Conservation (phyloP, 1,139 yeast genomes). For the Lodderomyces theae region DNA sequence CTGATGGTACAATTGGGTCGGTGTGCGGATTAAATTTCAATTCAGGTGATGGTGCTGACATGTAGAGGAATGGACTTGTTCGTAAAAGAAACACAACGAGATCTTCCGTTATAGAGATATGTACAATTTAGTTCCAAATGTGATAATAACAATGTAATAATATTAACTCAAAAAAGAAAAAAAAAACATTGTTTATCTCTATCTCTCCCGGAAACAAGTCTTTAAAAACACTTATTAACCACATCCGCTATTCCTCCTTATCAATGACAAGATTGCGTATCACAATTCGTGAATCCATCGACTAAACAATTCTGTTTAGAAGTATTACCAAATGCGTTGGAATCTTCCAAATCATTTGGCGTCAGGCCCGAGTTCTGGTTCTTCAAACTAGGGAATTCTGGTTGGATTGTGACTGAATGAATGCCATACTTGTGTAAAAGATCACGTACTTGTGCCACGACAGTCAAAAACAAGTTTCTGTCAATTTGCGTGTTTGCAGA, state of each 20-base stretch:
- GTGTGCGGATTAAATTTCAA: too few species aligned
- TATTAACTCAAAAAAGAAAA: slow-evolving; percentile 1
- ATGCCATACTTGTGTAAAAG: slow-evolving; percentile 83
- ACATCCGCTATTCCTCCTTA: neutral
- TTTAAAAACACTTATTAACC: too few species aligned
- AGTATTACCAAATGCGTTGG: slow-evolving; percentile 32
- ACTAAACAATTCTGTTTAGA: slow-evolving; percentile 30
- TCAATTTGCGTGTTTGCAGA: slow-evolving; percentile 21
- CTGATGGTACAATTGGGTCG: too few species aligned
- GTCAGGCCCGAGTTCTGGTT: neutral
- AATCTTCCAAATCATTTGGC: slow-evolving; percentile 5
- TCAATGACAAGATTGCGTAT: slow-evolving; percentile 27
- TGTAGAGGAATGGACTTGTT: neutral
- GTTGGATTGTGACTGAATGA: slow-evolving; percentile 94
- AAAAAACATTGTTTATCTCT: too few species aligned
- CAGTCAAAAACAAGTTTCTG: slow-evolving; percentile 53
- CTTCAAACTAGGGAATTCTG: slow-evolving; percentile 51
- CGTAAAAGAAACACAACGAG: too few species aligned
- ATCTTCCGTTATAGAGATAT: too few species aligned
- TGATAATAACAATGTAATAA: neutral
- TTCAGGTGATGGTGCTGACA: too few species aligned
- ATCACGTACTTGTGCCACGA: slow-evolving; percentile 74
- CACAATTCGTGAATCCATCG: slow-evolving; percentile 38
- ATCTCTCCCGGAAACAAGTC: too few species aligned
- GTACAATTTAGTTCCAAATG: too few species aligned